Conservation (phyloP, 352 stramenopile species). For the Phytophthora citricola region DNA sequence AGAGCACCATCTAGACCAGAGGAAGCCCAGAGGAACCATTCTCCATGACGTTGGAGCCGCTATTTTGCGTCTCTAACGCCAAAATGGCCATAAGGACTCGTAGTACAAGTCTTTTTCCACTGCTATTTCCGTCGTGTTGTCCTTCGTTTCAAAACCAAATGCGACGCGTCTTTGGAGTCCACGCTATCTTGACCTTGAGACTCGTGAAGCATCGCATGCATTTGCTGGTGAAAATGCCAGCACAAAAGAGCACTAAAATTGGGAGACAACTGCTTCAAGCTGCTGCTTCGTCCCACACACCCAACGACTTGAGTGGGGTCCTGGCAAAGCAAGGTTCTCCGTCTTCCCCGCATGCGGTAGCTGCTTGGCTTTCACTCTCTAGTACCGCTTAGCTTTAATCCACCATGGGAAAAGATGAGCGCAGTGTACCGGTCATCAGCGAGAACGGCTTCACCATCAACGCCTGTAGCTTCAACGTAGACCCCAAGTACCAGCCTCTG, state of each 20-base stretch:
- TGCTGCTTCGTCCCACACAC: conserved; percentile 29
- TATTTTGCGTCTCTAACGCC: conserved; percentile 35
- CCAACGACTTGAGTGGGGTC: conserved; percentile 10
- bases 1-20: conserved; percentile 58
- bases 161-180: neutral
- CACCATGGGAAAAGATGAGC: conserved; percentile 66
- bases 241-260: conserved; percentile 40
- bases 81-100: too few species aligned
- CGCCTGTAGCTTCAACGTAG: conserved; percentile 83
- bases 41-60: conserved; percentile 21
- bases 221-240: conserved; percentile 30
- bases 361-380: conserved; percentile 5
- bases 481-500: conserved; percentile 81
- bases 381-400: neutral
- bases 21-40: conserved; percentile 8
- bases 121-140: conserved; percentile 26
- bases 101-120: neutral
- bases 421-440: conserved; percentile 60
- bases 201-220: conserved; percentile 32
- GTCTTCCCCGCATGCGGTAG: conserved; percentile 42
- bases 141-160: conserved; percentile 44
- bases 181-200: conserved; percentile 25
- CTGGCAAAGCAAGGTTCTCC: conserved; percentile 40
- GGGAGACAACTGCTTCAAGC: conserved; percentile 23
- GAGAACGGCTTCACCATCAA: conserved; percentile 88